Percentiles rank a stretch among this genome's conserved stretches.
Evolutionary conservation across 2,329 filamentous ascomycete genomes (phyloP).

Genomic region (Arthrobotrys entomopaga): DNA sequence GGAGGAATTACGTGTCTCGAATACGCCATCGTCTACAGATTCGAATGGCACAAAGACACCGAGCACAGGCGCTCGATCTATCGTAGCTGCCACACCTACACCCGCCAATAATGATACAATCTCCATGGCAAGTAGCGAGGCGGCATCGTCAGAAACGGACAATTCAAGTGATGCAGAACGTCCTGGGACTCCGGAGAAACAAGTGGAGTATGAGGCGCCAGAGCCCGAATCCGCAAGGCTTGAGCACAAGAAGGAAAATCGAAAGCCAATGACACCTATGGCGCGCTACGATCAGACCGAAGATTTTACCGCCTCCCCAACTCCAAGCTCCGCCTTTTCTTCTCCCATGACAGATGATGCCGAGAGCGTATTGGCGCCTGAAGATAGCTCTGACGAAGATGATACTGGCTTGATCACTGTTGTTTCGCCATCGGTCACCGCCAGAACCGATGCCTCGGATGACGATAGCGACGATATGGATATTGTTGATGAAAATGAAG

Average conservation of each 20-base stretch:
- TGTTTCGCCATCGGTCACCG: slow-evolving; percentile 50
- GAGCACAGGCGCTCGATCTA: slow-evolving; percentile 56
- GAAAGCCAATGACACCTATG: slow-evolving; percentile 53
- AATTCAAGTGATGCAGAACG: slow-evolving; percentile 59
- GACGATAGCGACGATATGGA: slow-evolving; percentile 54
- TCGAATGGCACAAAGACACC: slow-evolving; percentile 68
- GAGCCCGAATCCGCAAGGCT: slow-evolving; percentile 74
- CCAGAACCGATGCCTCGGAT: slow-evolving; percentile 41
- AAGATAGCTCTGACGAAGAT: slow-evolving; percentile 54
- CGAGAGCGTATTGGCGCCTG: slow-evolving; percentile 43
- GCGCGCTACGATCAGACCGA: slow-evolving; percentile 39
- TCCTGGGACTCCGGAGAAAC: slow-evolving; percentile 72
- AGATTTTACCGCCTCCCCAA: slow-evolving; percentile 50
- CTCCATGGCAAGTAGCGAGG: too few species aligned
- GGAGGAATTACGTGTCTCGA: slow-evolving; percentile 92
- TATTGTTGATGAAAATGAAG: slow-evolving; percentile 50
- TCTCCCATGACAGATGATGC: slow-evolving; percentile 54
- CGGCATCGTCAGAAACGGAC: slow-evolving; percentile 25
- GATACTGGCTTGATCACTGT: slow-evolving; percentile 56
- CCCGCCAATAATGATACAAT: slow-evolving; percentile 51
- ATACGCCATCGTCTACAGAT: slow-evolving; percentile 70
- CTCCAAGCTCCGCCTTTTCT: slow-evolving; percentile 50
- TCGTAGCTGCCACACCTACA: slow-evolving; percentile 58
- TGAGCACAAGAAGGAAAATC: slow-evolving; percentile 70
- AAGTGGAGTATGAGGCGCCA: slow-evolving; percentile 69